Base-by-base conservation (phyloP, 768 basidiomycete genomes). In the Mrakia hoshinonis region DNA sequence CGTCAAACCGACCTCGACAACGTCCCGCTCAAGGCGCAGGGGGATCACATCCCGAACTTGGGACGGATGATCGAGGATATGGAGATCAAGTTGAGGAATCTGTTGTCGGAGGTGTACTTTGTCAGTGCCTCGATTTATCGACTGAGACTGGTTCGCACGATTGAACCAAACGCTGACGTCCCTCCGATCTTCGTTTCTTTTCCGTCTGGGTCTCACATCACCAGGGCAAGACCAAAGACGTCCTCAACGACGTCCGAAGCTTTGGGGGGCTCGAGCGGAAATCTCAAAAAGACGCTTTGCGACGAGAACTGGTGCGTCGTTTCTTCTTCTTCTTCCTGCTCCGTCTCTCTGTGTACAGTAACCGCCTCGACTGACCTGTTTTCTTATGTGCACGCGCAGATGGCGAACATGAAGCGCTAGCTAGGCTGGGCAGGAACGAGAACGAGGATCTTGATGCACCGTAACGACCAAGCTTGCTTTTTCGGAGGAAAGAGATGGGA, bases 21-120 rank as follows among this genome's bases (percentile, higher is more conserved):
- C 78, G 89, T 85, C 81, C 86, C 91, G 31, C 77, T 96, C 65
- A 87, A 89, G 46, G 90, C 90, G 75, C 78, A 84, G 51, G 85
- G 87, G 26, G 88, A 90, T 51, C 96, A 99, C 80, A 89, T 99
- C 71, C 85, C 87, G 52, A 98, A 98, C 80, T 88, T 89, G n/a
- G 96, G 96, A 5, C 85, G 85, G 75, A 89, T 97, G 87, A 88
- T 99, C 74, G 96, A 99, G 80, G 96, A 98, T 74, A 94, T 95
- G 91, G 96, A 99, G 81, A 92, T 94, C 79, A 98, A 98, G 82
- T 93, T 98, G 92, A 85, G 96, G 48, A 96, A 96, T 80, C 82
- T 92, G 69, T 83, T 99, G 61, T 52, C 24, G 5, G 77, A 79
- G 67, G 76, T 78, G 12, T 77, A 76, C 74, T 76, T 78, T 15